phyloP scores from a whole-genome alignment of 805 yeast species.

The Metschnikowia sp. region DNA sequence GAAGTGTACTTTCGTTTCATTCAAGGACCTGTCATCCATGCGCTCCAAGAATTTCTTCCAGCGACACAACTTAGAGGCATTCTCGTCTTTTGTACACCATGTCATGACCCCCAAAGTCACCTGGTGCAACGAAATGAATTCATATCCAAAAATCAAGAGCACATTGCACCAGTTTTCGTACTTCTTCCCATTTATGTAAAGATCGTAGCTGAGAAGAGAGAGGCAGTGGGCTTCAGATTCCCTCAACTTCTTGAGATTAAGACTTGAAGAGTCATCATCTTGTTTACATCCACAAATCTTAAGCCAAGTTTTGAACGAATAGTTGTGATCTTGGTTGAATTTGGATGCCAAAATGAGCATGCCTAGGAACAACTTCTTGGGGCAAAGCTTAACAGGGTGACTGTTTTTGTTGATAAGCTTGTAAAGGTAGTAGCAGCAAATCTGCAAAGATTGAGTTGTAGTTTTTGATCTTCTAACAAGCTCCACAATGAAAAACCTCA shows the following conservation, averaged over 20 bases:
- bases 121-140: slow-evolving; percentile 36
- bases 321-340: slow-evolving; percentile 70
- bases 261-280: slow-evolving; percentile 20
- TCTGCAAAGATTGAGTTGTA: slow-evolving; percentile 59
- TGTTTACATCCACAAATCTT: slow-evolving; percentile 58
- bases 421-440: slow-evolving; percentile 63
- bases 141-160: slow-evolving; percentile 41
- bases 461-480: slow-evolving; percentile 52
- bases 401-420: slow-evolving; percentile 33
- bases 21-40: slow-evolving; percentile 11
- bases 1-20: slow-evolving; percentile 10
- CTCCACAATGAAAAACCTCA: slow-evolving; percentile 36
- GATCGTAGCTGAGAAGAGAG: slow-evolving; percentile 50
- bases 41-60: slow-evolving; percentile 17
- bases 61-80: slow-evolving; percentile 13
- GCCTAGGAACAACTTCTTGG: slow-evolving; percentile 65
- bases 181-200: slow-evolving; percentile 48
- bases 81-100: slow-evolving; percentile 15
- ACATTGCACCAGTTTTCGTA: slow-evolving; percentile 49
- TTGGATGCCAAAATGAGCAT: slow-evolving; percentile 71
- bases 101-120: slow-evolving; percentile 20
- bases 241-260: slow-evolving; percentile 48
- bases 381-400: slow-evolving; percentile 36
- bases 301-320: slow-evolving; percentile 68
- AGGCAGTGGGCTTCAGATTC: slow-evolving; percentile 53